phyloP scores from a whole-genome alignment of 2,329 filamentous ascomycete species.

The Phaeoacremonium minimum region DNA sequence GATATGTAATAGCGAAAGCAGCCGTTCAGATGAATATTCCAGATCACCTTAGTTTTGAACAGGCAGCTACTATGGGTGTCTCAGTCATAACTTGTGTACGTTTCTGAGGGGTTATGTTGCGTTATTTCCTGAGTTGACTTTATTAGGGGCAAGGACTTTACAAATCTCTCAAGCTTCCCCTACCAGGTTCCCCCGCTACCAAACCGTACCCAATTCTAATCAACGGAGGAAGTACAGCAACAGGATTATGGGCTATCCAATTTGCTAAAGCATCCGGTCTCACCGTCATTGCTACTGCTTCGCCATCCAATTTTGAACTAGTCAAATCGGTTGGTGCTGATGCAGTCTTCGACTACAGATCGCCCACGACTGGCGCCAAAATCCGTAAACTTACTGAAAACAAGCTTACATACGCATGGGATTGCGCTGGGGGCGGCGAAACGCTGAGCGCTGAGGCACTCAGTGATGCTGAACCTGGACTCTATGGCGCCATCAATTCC shows the following conservation, averaged over 20 bases:
- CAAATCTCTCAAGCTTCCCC: conserved; percentile 35
- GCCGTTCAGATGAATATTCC: conserved; percentile 39
- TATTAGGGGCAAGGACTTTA: conserved; percentile 41
- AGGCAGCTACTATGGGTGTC: conserved; percentile 38
- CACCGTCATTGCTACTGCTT: conserved; percentile 28
- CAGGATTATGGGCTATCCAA: conserved; percentile 42
- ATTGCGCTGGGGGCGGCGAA: conserved; percentile 8
- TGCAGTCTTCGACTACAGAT: conserved; percentile 8
- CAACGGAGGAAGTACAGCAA: conserved; percentile 45
- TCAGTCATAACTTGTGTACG: conserved; percentile 34
- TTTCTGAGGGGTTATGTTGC: conserved; percentile 1
- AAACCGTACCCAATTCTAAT: conserved; percentile 18
- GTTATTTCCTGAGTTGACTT: conserved; percentile 1
- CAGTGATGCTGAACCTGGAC: conserved; percentile 1
- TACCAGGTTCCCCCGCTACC: conserved; percentile 32
- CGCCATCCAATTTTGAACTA: conserved; percentile 16
- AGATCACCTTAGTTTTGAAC: conserved; percentile 36
- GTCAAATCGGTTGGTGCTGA: conserved; percentile 9
- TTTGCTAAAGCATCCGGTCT: conserved; percentile 29
- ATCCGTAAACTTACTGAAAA: conserved; percentile 3
- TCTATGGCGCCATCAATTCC: conserved; percentile 1
- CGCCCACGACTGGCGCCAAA: conserved; percentile 1
- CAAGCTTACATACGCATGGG: conserved; percentile 7
- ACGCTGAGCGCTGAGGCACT: conserved; percentile 3
- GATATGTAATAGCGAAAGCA: conserved; percentile 30